Percentiles rank a stretch among this genome's conserved stretches.
Conservation (phyloP, 495 filamentous ascomycete genomes). For the Hypoxylon lenormandii region DNA sequence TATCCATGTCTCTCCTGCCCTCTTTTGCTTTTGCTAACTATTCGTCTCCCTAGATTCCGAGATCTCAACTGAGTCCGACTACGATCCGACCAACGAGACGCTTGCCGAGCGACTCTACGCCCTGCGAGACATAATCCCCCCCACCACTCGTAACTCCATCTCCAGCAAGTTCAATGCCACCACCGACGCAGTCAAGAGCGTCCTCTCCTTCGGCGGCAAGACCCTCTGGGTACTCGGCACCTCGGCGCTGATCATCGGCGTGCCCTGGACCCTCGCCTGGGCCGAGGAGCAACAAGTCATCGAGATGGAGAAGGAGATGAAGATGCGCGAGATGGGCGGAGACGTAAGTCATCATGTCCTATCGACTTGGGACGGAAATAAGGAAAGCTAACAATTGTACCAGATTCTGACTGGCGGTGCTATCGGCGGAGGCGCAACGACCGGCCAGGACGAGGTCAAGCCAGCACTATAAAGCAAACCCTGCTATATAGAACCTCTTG, state of each 20-base stretch:
- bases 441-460: conserved; percentile 39
- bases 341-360: conserved; percentile 46
- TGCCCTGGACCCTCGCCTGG: conserved; percentile 91
- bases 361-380: not conserved
- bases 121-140: conserved; percentile 90
- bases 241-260: conserved; percentile 85
- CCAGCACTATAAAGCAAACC: conserved; percentile 49
- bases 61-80: conserved; percentile 70
- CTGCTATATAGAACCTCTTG: not conserved
- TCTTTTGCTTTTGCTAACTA: too few relatives aligned
- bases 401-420: conserved; percentile 57
- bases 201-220: conserved; percentile 79
- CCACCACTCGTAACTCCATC: conserved; percentile 78
- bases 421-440: conserved; percentile 35
- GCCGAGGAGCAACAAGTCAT: conserved; percentile 94
- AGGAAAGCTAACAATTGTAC: conserved; percentile 18
- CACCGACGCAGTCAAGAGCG: conserved; percentile 63
- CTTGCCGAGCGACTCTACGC: conserved; percentile 84
- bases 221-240: conserved; percentile 88
- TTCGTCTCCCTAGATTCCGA: conserved; percentile 66
- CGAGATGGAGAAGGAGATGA: conserved; percentile 97
- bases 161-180: conserved; percentile 67
- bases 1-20: too few relatives aligned
- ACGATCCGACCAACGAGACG: conserved; percentile 67
- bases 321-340: conserved; percentile 81